A percentile compares a stretch with the other conserved stretches of the same genome.
phyloP scores from a whole-genome alignment of 2,329 filamentous ascomycete genomes.

The Leptodontidium sp. region DNA sequence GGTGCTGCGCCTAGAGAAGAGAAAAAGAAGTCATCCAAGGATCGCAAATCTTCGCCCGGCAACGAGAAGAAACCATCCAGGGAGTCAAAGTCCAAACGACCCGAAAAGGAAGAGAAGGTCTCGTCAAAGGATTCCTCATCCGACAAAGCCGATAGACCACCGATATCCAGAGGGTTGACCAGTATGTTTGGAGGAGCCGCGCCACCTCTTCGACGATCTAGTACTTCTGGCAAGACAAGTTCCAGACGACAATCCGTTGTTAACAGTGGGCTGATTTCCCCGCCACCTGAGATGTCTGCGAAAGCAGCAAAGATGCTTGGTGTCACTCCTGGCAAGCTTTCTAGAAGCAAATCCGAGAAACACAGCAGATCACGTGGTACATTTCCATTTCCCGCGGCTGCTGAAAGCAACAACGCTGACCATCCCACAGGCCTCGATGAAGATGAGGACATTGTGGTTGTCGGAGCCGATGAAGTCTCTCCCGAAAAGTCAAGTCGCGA shows the following conservation, averaged over 20 bases:
- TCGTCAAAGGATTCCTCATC: slow-evolving; percentile 76
- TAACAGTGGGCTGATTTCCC: slow-evolving; percentile 71
- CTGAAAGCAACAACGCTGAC: slow-evolving; percentile 33
- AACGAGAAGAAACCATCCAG: slow-evolving; percentile 51
- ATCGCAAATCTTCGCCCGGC: slow-evolving; percentile 39
- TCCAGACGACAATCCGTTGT: slow-evolving; percentile 76
- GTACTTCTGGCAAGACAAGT: slow-evolving; percentile 61
- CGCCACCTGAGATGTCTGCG: slow-evolving; percentile 71
- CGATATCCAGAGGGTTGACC: slow-evolving; percentile 56
- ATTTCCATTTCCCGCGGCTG: slow-evolving; percentile 26
- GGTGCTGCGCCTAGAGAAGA: slow-evolving; percentile 60
- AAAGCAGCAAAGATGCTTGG: slow-evolving; percentile 85
- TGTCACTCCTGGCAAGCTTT: slow-evolving; percentile 56
- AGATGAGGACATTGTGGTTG: slow-evolving; percentile 61
- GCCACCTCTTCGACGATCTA: slow-evolving; percentile 69
- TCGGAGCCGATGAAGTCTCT: slow-evolving; percentile 51
- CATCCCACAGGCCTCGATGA: slow-evolving; percentile 45
- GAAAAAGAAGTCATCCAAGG: slow-evolving; percentile 46
- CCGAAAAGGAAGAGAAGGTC: slow-evolving; percentile 68
- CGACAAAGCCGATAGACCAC: slow-evolving; percentile 57
- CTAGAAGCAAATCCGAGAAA: slow-evolving; percentile 55
- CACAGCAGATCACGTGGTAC: slow-evolving; percentile 56
- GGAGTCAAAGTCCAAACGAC: slow-evolving; percentile 64
- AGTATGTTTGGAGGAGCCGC: slow-evolving; percentile 74
- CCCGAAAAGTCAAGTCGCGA: slow-evolving; percentile 58